These are phyloP conservation scores for Erigeron canadensis DNA, from an alignment of 129 eudicot genomes.

Conservation along the genomic window DNA sequence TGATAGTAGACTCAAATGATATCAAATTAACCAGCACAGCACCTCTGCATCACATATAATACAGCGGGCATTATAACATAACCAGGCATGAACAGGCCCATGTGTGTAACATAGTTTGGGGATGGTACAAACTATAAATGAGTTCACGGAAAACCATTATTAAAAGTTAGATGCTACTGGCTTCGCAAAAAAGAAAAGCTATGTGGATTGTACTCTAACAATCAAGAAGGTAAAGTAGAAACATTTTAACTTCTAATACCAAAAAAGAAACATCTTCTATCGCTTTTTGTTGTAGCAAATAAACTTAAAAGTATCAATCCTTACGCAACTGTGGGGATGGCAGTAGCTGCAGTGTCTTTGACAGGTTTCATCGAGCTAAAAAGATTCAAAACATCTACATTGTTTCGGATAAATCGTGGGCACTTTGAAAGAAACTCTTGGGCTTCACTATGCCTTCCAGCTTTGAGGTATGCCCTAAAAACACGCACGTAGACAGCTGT, in stretches of 20 bases:
- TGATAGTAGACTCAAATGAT: too few relatives aligned
- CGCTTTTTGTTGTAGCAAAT: slow-evolving; percentile 8
- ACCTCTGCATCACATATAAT: background rate
- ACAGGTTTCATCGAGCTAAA: slow-evolving; percentile 46
- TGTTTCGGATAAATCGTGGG: slow-evolving; percentile 57
- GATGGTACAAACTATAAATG: slow-evolving; percentile 24
- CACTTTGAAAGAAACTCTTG: slow-evolving; percentile 72
- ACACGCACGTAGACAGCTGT: slow-evolving; percentile 46
- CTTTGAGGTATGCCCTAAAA: slow-evolving; percentile 66
- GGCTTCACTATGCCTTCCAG: slow-evolving; percentile 67
- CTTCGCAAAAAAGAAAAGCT: slow-evolving; percentile 19
- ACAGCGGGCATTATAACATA: background rate
- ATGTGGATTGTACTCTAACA: slow-evolving; percentile 30
- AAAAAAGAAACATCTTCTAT: slow-evolving; percentile 24
- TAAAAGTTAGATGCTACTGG: slow-evolving; percentile 1
- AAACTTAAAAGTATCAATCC: slow-evolving; percentile 5
- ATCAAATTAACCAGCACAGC: background rate
- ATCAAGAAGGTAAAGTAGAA: slow-evolving; percentile 18
- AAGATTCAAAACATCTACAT: slow-evolving; percentile 73
- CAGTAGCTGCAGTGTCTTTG: slow-evolving; percentile 23
- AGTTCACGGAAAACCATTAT: slow-evolving; percentile 23
- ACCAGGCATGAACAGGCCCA: slow-evolving; percentile 15
- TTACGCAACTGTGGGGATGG: slow-evolving; percentile 42
- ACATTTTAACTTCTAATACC: slow-evolving; percentile 29
- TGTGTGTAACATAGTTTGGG: slow-evolving; percentile 2